Conservation (phyloP, 192 early-diverging fungal species). For the Obelidium mucronatum region DNA sequence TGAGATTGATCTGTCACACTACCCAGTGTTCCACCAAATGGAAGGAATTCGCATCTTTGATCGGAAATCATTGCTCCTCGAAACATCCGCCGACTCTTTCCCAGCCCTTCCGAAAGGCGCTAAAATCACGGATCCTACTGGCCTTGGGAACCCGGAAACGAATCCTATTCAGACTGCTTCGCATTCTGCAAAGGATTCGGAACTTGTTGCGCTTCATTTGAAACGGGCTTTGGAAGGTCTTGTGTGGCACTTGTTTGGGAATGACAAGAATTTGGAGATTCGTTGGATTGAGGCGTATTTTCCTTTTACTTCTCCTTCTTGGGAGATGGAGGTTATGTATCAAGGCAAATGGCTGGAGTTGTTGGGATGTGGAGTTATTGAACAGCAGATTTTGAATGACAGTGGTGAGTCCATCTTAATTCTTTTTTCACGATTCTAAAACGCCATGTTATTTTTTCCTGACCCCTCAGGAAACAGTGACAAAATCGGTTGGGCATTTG, state of each 20-base stretch:
- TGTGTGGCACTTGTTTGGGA: slow-evolving; percentile 75
- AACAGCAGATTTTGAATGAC: slow-evolving; percentile 80
- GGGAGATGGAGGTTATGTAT: slow-evolving; percentile 96
- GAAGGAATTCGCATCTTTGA: slow-evolving; percentile 86
- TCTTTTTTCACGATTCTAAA: neutral
- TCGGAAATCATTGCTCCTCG: slow-evolving; percentile 28
- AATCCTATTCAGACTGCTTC: slow-evolving; percentile 31
- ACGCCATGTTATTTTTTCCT: neutral
- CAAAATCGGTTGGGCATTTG: slow-evolving; percentile 96
- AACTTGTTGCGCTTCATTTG: slow-evolving; percentile 70
- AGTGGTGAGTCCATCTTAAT: slow-evolving; percentile 50
- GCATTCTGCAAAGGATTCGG: slow-evolving; percentile 70
- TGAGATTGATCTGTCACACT: slow-evolving; percentile 95
- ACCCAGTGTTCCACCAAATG: slow-evolving; percentile 99
- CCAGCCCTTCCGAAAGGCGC: slow-evolving; percentile 25
- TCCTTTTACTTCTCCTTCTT: slow-evolving; percentile 95
- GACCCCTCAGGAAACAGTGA: slow-evolving; percentile 61
- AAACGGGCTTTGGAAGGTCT: slow-evolving; percentile 85
- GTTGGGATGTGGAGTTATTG: slow-evolving; percentile 90
- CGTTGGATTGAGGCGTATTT: slow-evolving; percentile 96
- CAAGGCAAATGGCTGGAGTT: slow-evolving; percentile 95
- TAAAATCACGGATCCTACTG: slow-evolving; percentile 34
- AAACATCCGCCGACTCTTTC: slow-evolving; percentile 14
- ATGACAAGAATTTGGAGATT: slow-evolving; percentile 69
- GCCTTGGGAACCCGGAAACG: slow-evolving; percentile 5